phyloP scores from a whole-genome alignment of 768 basidiomycete species.

The Psilocybe sp. region DNA sequence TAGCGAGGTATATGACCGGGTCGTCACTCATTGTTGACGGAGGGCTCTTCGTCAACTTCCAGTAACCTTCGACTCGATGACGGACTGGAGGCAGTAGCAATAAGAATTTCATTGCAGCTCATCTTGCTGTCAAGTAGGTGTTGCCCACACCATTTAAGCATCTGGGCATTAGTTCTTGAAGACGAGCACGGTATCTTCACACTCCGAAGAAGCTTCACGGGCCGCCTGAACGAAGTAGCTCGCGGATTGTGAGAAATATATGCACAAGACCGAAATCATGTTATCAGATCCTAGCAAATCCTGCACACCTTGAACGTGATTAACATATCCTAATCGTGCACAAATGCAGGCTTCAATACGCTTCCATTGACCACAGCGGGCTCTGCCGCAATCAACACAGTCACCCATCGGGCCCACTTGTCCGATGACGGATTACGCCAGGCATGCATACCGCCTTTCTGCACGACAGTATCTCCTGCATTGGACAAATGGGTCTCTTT shows the following conservation, averaged over 20 bases:
- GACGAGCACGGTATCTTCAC: too few species aligned
- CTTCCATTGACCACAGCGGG: slow-evolving; percentile 45
- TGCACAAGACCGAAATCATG: too few species aligned
- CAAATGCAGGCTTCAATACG: too few species aligned
- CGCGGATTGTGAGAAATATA: too few species aligned
- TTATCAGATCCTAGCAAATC: too few species aligned
- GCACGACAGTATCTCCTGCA: slow-evolving; percentile 55
- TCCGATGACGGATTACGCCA: slow-evolving; percentile 54
- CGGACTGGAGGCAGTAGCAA: neutral
- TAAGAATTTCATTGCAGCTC: neutral
- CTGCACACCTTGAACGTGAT: too few species aligned
- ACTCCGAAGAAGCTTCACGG: too few species aligned
- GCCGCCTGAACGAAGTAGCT: too few species aligned
- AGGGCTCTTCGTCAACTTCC: slow-evolving; percentile 72
- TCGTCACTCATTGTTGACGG: slow-evolving; percentile 68
- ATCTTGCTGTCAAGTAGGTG: too few species aligned
- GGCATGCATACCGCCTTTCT: slow-evolving; percentile 58
- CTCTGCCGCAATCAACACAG: slow-evolving; percentile 52
- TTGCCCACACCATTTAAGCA: too few species aligned
- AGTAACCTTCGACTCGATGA: slow-evolving; percentile 29
- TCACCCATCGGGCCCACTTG: slow-evolving; percentile 50
- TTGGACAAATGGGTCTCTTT: slow-evolving; percentile 48
- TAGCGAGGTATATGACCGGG: slow-evolving; percentile 70
- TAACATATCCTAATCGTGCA: too few species aligned
- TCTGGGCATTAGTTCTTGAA: too few species aligned